phyloP scores from a whole-genome alignment of 2,329 filamentous ascomycete genomes.

The Xylaria hypoxylon region DNA sequence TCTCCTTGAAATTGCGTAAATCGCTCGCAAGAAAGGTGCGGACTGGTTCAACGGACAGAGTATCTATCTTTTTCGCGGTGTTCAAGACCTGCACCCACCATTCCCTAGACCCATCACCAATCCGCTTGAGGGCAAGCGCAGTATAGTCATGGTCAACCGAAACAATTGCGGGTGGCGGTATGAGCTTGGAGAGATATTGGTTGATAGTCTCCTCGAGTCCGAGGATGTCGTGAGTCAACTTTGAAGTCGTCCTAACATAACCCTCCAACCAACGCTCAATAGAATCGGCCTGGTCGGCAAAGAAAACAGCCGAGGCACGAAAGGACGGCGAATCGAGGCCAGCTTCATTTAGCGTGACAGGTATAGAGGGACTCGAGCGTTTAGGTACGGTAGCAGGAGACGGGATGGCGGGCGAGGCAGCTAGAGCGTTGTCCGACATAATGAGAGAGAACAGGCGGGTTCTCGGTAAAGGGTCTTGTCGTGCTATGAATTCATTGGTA shows the following conservation, averaged over 20 bases:
- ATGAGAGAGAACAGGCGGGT: conserved; percentile 12
- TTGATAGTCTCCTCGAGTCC: conserved; percentile 84
- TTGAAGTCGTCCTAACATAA: conserved; percentile 65
- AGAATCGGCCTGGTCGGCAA: conserved; percentile 89
- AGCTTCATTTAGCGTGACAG: conserved; percentile 92
- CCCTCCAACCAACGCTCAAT: conserved; percentile 90
- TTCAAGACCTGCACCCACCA: conserved; percentile 84
- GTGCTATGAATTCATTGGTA: conserved; percentile 36
- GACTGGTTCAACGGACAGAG: conserved; percentile 83
- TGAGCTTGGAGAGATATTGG: conserved; percentile 78
- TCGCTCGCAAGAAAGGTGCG: conserved; percentile 82
- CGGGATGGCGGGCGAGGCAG: conserved; percentile 40
- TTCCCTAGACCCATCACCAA: conserved; percentile 86
- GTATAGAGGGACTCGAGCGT: conserved; percentile 61
- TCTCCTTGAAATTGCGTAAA: conserved; percentile 86
- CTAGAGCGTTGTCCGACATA: conserved; percentile 46
- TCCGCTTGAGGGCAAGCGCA: conserved; percentile 83
- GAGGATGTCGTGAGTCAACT: conserved; percentile 71
- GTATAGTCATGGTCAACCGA: conserved; percentile 97
- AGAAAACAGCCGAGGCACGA: conserved; percentile 86
- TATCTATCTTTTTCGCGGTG: conserved; percentile 81
- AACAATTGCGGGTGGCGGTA: conserved; percentile 78
- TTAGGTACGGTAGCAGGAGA: conserved; percentile 39
- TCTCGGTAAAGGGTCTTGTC: conserved; percentile 13
- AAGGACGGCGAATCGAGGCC: conserved; percentile 97